Base-by-base conservation (phyloP, 148 eudicot genomes). In the Arbutus unedo region DNA sequence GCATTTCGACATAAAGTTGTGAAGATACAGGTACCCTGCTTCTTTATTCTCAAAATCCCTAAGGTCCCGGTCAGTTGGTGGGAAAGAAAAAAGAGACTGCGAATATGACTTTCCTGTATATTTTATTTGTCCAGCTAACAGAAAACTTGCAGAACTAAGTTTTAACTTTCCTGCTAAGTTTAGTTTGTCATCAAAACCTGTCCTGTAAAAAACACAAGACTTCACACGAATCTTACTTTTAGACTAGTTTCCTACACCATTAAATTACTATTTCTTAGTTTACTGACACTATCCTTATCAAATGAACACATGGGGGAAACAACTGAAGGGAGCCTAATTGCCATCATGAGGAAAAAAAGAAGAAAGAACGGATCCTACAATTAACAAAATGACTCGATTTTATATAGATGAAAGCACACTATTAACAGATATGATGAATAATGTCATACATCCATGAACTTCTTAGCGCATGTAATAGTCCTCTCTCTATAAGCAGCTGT, bases 1-100 rank as follows among this genome's bases (percentile, higher is more conserved):
- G 66, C 99, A 21, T 76, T 93, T 62, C 92, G 98, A 79, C 91
- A 89, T 84, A 94, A 96, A 93, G 98, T 93, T 62, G 99, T 96
- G 80, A 96, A 91, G 90, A 94, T 96, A 89, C 99, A 96, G 99
- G 99, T 96, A 79, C 50, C 41, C 4, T 71, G n/a, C 74, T 73
- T 80, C 50, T 76, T 31, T 71, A 9, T 44, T 50, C 14, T 19
- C 45, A 4, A 6, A 59, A 23, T 77, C 64, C 67, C 70, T 7
- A n/a, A 60, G 66, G 66, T 25, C 23, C 31, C 10, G n/a, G n/a
- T 60, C 66, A 60, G 10, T 60, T 60, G 66, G 25, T n/a, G 21
- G n/a, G 23, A 59, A 18, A 18, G 64, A 18, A 59, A 59, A 19
- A 6, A 15, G 14, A 56, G 19, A 59, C 7, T 18, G 66, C 11